phyloP scores from a whole-genome alignment of 768 basidiomycete genomes.

The Ramaria sp. region DNA sequence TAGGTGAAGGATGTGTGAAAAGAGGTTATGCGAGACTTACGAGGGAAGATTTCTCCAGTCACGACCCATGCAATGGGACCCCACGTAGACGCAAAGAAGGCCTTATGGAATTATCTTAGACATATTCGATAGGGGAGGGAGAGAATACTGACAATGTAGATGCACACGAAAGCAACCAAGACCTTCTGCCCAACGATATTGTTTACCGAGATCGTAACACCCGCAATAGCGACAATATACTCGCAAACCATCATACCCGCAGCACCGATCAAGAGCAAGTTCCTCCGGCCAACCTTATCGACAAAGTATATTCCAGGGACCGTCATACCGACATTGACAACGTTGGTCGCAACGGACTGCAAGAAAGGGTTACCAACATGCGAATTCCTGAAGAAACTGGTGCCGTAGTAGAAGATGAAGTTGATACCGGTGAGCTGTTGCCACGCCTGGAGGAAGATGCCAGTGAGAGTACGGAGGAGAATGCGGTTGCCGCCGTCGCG shows the following conservation, averaged over 20 bases:
- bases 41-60: slow-evolving; percentile 75
- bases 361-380: slow-evolving; percentile 50
- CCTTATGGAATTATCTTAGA: slow-evolving; percentile 10
- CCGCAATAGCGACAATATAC: slow-evolving; percentile 65
- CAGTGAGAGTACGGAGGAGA: slow-evolving; percentile 66
- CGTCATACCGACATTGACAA: slow-evolving; percentile 75
- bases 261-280: slow-evolving; percentile 71
- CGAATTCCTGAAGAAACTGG: slow-evolving; percentile 52
- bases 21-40: not conserved
- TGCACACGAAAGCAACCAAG: slow-evolving; percentile 46
- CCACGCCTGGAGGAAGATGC: slow-evolving; percentile 69
- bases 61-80: slow-evolving; percentile 62
- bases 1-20: not conserved
- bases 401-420: slow-evolving; percentile 66
- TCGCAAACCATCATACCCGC: slow-evolving; percentile 78
- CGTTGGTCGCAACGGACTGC: slow-evolving; percentile 55
- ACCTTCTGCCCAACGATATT: slow-evolving; percentile 54
- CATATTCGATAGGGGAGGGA: not conserved
- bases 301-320: slow-evolving; percentile 72
- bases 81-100: slow-evolving; percentile 44
- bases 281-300: slow-evolving; percentile 74
- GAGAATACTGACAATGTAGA: slow-evolving; percentile 29
- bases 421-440: slow-evolving; percentile 81
- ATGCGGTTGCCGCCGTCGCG: slow-evolving; percentile 38
- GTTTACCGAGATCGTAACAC: slow-evolving; percentile 34